Conservation (phyloP, 23 red algal species). For the Cyanidium caldarium region DNA sequence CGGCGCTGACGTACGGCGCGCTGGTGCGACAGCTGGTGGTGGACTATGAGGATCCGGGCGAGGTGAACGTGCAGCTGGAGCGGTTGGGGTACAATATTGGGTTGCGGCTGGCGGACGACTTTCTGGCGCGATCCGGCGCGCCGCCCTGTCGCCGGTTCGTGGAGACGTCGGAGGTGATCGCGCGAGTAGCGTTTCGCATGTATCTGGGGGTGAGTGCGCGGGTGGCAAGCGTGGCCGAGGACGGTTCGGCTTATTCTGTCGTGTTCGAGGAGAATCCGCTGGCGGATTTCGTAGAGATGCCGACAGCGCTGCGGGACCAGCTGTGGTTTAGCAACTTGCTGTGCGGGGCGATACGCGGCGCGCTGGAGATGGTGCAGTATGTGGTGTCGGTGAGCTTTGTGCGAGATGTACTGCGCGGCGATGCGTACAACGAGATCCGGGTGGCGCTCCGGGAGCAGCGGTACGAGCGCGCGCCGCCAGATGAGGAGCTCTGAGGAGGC, state of each 20-base stretch:
- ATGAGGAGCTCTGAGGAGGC: constrained; percentile 17
- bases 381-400: background rate
- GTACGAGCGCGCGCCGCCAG: constrained; percentile 27
- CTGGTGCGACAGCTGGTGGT: constrained; percentile 77
- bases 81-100: constrained; percentile 86
- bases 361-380: constrained; percentile 61
- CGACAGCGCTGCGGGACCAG: background rate
- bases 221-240: constrained; percentile 30
- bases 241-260: constrained; percentile 38
- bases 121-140: constrained; percentile 67
- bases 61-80: constrained; percentile 85
- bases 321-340: constrained; percentile 86
- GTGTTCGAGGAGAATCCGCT: constrained; percentile 91
- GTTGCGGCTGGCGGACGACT: constrained; percentile 79
- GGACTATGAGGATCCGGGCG: constrained; percentile 60
- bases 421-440: constrained; percentile 88
- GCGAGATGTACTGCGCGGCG: constrained; percentile 17
- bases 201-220: constrained; percentile 64
- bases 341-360: constrained; percentile 88
- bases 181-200: constrained; percentile 92
- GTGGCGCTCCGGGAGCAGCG: constrained; percentile 54
- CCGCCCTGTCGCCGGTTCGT: constrained; percentile 31
- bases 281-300: constrained; percentile 86
- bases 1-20: constrained; percentile 95
- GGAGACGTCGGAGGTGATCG: constrained; percentile 68